These are phyloP conservation scores for Scorias spongiosa DNA, from an alignment of 2,329 filamentous ascomycete genomes.

Conservation along the genomic window DNA sequence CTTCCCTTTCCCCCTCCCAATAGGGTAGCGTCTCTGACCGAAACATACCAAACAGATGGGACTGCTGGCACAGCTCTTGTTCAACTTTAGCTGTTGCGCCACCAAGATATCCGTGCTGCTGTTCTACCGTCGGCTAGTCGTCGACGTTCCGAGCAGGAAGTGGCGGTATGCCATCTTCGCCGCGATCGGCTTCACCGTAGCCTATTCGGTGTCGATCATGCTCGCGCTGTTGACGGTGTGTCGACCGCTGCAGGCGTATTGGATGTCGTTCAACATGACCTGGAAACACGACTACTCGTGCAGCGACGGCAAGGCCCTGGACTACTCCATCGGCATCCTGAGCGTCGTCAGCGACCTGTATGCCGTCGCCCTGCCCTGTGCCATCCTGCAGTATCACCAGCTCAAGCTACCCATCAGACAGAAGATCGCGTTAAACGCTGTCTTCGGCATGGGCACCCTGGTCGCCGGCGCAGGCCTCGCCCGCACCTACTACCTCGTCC, in stretches of 20 bases:
- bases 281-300: constrained; percentile 5
- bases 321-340: constrained; percentile 6
- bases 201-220: constrained; percentile 8
- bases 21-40: too few species aligned
- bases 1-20: too few species aligned
- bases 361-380: constrained; percentile 11
- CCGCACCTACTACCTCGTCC: constrained; percentile 11
- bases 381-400: constrained; percentile 10
- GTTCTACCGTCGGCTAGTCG: constrained; percentile 13
- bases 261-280: constrained; percentile 6
- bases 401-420: constrained; percentile 10
- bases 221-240: constrained; percentile 10
- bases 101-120: constrained; percentile 15
- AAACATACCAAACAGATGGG: not conserved
- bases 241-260: constrained; percentile 10
- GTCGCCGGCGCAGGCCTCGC: constrained; percentile 12
- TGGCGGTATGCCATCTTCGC: constrained; percentile 10
- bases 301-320: constrained; percentile 1
- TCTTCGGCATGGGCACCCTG: constrained; percentile 11
- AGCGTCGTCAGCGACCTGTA: constrained; percentile 12
- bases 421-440: constrained; percentile 11
- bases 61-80: constrained; percentile 12
- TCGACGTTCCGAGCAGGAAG: constrained; percentile 6
- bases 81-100: constrained; percentile 9
- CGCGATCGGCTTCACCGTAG: constrained; percentile 9